Base-by-base conservation (phyloP, 129 eudicot genomes). In the Pulicaria dysenterica region DNA sequence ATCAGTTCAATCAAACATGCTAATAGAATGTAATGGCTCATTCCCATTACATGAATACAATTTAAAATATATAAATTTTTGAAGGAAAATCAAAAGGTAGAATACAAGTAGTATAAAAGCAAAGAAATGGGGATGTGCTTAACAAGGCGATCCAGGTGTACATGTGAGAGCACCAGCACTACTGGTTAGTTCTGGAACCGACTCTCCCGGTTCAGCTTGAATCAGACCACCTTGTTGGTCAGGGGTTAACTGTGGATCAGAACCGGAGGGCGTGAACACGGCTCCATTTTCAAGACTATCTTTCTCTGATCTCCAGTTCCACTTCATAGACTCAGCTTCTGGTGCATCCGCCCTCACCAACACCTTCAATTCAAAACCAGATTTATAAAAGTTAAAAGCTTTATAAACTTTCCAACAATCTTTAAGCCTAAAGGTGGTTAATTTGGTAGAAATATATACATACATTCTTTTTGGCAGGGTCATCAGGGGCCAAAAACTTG, bases 251-350 rank as follows among this genome's bases (percentile, higher is more conserved):
- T 15, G 3, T 2, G 84, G 71, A 16, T 83, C 81, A 3, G 60
- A 9, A 11, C 92, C 96, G 4, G 97, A 84, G 24, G 85, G 73
- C 3, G 4, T 1, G 46, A 91, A 91, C 61, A 50, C 64, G 8
- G 97, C 97, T 34, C 97, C 97, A 9, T 88, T 84, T 69, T 61
- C 48, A 14, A 86, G 79, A 59, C 66, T 1, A 14, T 91, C 93
- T 4, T 84, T 85, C 46, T 88, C 85, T 2, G 90, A 79, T 67
- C 89, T 76, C 97, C 97, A 91, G 38, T 88, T 87, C 97, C 97
- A 91, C 5, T 65, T 15, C 80, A 44, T 77, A 80, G 86, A 87
- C 61, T 79, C 89, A 2, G 43, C 0, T 62, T 74, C 72, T 0
- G 79, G 48, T 0, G 87, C 89, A 37, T 74, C 71, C 56, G 78